Base-by-base conservation (phyloP, 2,329 filamentous ascomycete species). In the Cytospora paraplurivora region DNA sequence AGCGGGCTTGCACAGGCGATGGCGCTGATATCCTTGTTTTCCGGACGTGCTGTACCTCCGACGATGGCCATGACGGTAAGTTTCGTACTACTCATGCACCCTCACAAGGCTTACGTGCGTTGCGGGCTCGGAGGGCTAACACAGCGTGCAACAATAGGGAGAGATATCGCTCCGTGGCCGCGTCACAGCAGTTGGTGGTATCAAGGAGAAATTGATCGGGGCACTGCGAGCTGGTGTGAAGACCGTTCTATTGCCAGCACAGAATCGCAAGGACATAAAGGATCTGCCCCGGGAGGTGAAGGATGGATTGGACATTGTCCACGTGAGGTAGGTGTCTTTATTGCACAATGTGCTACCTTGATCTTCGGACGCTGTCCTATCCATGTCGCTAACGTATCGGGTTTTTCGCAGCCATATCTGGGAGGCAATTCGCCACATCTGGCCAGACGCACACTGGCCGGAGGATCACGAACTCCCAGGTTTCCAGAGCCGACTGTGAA, bases 171-270 rank as follows among this genome's bases (percentile, higher is more conserved):
- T 99, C 33, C 86, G 95, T 50, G 95, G 95, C 27, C 88, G 93
- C 68, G 90, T 99, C 62, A 92, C 95, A 77, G 92, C 94, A 33
- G 95, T 99, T 41, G 95, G 95, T 59, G 95, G 95, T 19, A 98
- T 99, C 79, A 97, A 98, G 78, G 94, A 99, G 85, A 99, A 99
- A 77, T 83, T 98, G 59, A 98, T 99, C 73, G 95, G 95, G 27
- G 95, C 95, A 10, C 82, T 96, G 73, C 85, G 94, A 62, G 95
- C 95, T 1, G 95, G 95, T 34, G 94, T 99, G 66, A 96, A 97
- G 83, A 94, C 92, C 37, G 94, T 99, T 8, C 76, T 99, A 65
- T 80, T 99, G 8, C 95, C 95, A 3, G 85, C 89, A 37, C 89
- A 91, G 69, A 99, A 99, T 75, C 85, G 88, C 67, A 98, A 98